phyloP scores from a whole-genome alignment of 805 yeast species.

The Isabelozyma heimii region DNA sequence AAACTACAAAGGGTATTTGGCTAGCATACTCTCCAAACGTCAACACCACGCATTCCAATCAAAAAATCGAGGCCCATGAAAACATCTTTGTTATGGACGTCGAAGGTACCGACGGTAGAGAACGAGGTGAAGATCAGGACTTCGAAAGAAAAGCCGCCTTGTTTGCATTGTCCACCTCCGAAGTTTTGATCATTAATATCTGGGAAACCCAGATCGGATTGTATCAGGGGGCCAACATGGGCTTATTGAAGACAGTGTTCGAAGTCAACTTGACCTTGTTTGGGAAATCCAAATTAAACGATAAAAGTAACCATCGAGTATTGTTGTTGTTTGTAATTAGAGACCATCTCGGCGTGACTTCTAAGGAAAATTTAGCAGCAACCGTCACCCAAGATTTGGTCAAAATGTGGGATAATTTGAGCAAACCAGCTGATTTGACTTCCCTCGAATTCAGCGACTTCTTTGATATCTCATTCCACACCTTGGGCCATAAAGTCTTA shows the following conservation, averaged over 20 bases:
- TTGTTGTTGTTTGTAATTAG: conserved; percentile 83
- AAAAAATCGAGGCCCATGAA: conserved; percentile 8
- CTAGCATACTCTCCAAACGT: conserved; percentile 38
- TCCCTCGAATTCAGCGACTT: conserved; percentile 64
- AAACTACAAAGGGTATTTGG: conserved; percentile 62
- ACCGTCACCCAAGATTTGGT: conserved; percentile 71
- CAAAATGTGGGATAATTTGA: conserved; percentile 74
- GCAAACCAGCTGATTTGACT: conserved; percentile 66
- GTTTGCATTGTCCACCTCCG: conserved; percentile 90
- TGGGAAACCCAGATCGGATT: conserved; percentile 98
- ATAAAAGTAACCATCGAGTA: conserved; percentile 51
- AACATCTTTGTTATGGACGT: conserved; percentile 85
- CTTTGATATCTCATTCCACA: conserved; percentile 79
- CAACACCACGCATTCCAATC: conserved; percentile 8
- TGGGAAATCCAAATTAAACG: conserved; percentile 48
- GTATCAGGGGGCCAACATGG: conserved; percentile 98
- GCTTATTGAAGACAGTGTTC: conserved; percentile 88
- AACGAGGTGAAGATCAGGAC: conserved; percentile 97
- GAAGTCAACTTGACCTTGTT: conserved; percentile 90
- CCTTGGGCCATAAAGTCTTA: conserved; percentile 81
- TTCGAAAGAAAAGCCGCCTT: conserved; percentile 95
- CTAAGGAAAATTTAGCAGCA: conserved; percentile 63
- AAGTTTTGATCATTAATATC: conserved; percentile 83
- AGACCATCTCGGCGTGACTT: conserved; percentile 87
- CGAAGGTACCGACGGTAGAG: conserved; percentile 99